Evolutionary conservation across 2,329 filamentous ascomycete genomes (phyloP), one percentile per base, ranked within the genome.

Genomic region (Colletotrichum magnum): DNA sequence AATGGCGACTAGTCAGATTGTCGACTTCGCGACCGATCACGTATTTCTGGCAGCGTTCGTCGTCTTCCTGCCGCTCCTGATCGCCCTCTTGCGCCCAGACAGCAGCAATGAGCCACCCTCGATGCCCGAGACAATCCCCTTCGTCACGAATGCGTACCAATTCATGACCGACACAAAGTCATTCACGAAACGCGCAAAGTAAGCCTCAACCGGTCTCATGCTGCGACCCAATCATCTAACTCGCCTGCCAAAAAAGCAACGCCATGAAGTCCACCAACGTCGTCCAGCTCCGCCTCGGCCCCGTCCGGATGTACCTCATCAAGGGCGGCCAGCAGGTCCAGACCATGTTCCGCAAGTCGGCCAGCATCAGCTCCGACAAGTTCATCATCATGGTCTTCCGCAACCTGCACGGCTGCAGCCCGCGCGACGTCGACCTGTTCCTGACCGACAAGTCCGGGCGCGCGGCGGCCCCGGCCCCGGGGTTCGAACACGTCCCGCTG

Each of bases 401-500:
- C 6, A 43, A 68, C 12, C 28, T 72, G 6, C 58, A 61, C 45
- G 59, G 70, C 21, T 45, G 54, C 2, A 18, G 64, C 4, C 52
- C 70, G 12, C 48, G 72, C 28, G 74, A 75, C 45, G 43, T 70
- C 0, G 60, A 41, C 7, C 69, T 43, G 28, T 62, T 73, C 10
- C 47, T 36, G 6, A 51, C 21, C 32, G 73, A 74, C 53, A 71
- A 72, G 45, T 68, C 74, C 6, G 75, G 74, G 0, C 61, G 72
- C 2, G 16, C 15, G 1, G 73, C 69, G 39, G 48, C 56, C 0
- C 74, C 76, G 0, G 48, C 47, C 0, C 69, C 72, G 0, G 75
- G 74, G 0, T 66, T 45, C 10, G 74, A 75, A 26, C 16, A 60
- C 7, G 47, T 69, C 0, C 68, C 74, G 0, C 32, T 53, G 1